Base-by-base conservation (phyloP, 2,329 filamentous ascomycete species). In the Xylaria sp. region DNA sequence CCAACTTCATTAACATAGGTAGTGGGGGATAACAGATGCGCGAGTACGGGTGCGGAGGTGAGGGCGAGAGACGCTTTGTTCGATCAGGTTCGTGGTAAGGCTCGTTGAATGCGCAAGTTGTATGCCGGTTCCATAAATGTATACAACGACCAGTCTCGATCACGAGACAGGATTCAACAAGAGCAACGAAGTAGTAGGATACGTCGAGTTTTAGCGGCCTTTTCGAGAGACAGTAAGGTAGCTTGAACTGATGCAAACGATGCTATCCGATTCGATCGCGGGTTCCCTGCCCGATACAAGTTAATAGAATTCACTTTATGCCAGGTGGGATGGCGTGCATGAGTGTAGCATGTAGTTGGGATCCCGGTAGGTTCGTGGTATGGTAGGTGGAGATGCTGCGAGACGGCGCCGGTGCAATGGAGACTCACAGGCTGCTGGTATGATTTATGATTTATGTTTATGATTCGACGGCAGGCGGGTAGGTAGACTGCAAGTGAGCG, bases 371-470 rank as follows among this genome's bases (percentile, higher is more conserved):
- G 13, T n/a, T n/a, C n/a, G 6, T 9, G 12, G 12, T 6, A 18
- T 6, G 25, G 41, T 3, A 20, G n/a, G 43, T 61, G 63, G 43
- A 36, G 57, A 52, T 43, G 18, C 36, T 23, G 45, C 25, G 18
- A 59, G 36, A 43, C 28, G 15, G 41, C 10, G 48, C 20, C 43
- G 4, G n/a, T 15, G 23, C 28, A 18, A 20, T 25, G 30, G 30
- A 41, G 52, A 69, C 67, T 69, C 34, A 69, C 67, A 20, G 25
- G 45, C 20, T 25, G 48, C 7, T n/a, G 39, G 39, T 43, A n/a
- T n/a, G 39, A 18, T 41, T 34, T 34, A 41, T 41, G 36, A 18
- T 41, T 34, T 34, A 34, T 6, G 32, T n/a, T 34, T 34, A 28
- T 57, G 18, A 25, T 13, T 18, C 10, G 18, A 18, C 63, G 64